Conservation (phyloP, 129 eudicot species). For the Sambucus nigra region DNA sequence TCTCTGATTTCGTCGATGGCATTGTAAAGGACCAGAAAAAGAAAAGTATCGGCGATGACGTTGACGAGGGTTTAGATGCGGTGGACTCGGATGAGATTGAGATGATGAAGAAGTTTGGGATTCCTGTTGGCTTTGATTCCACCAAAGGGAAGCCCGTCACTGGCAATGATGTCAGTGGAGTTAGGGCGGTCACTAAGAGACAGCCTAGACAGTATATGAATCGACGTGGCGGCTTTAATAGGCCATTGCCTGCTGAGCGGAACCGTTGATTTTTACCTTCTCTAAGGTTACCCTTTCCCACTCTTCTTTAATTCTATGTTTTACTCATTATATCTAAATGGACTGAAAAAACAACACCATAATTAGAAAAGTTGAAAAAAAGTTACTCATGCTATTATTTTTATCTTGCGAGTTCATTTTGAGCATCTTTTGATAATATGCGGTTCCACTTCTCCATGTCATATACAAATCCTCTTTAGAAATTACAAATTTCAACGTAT, state of each 20-base stretch:
- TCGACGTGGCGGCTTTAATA: slow-evolving; percentile 90
- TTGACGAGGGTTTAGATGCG: slow-evolving; percentile 21
- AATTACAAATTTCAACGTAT: too few species aligned
- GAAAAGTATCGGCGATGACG: slow-evolving; percentile 24
- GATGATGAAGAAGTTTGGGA: slow-evolving; percentile 97
- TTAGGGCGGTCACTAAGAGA: slow-evolving; percentile 78
- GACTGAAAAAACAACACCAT: too few species aligned
- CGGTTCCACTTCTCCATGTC: too few species aligned
- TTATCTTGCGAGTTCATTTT: too few species aligned
- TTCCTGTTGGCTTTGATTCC: slow-evolving; percentile 92
- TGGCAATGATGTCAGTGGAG: slow-evolving; percentile 85
- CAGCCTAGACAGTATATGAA: slow-evolving; percentile 98
- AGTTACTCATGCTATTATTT: too few species aligned
- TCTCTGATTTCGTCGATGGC: slow-evolving; percentile 59
- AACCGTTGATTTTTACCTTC: slow-evolving; percentile 45
- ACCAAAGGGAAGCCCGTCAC: slow-evolving; percentile 87
- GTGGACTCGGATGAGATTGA: slow-evolving; percentile 67
- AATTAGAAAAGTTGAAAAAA: too few species aligned
- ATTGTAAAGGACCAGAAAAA: slow-evolving; percentile 50
- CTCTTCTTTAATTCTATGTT: too few species aligned
- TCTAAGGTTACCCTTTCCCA: slow-evolving; percentile 42
- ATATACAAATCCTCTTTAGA: too few species aligned
- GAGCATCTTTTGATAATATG: too few species aligned
- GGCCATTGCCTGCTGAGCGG: slow-evolving; percentile 86
- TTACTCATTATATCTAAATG: too few species aligned